These are phyloP conservation scores for Plantago coronopus DNA, from an alignment of 305 asterid genomes.

Conservation along the genomic window DNA sequence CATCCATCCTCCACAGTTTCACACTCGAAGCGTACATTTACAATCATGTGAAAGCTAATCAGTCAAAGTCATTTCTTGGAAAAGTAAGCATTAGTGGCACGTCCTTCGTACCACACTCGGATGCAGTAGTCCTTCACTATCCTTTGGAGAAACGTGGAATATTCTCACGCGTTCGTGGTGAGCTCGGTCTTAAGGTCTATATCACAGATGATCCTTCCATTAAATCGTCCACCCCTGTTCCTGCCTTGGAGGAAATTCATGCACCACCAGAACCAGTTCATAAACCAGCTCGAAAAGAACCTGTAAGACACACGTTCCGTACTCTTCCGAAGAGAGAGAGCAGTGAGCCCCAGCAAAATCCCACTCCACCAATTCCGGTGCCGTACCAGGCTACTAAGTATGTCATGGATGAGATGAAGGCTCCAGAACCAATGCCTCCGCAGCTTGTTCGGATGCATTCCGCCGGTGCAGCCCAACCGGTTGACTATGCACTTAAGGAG, in stretches of 20 bases:
- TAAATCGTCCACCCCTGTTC: constrained; percentile 49
- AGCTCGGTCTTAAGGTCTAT: constrained; percentile 68
- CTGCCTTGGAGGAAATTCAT: constrained; percentile 35
- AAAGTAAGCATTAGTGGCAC: constrained; percentile 61
- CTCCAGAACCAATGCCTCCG: constrained; percentile 53
- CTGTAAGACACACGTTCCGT: constrained; percentile 61
- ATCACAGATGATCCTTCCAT: constrained; percentile 66
- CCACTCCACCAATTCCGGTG: constrained; percentile 31
- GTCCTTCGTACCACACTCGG: constrained; percentile 63
- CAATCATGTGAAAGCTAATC: constrained; percentile 39
- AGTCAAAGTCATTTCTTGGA: constrained; percentile 61
- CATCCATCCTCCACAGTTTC: constrained; percentile 45
- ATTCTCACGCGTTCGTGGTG: constrained; percentile 68
- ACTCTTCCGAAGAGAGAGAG: constrained; percentile 50
- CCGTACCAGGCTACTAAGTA: constrained; percentile 45
- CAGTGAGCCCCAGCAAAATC: constrained; percentile 37
- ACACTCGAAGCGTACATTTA: constrained; percentile 59
- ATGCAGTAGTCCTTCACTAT: constrained; percentile 62
- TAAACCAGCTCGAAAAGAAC: constrained; percentile 26
- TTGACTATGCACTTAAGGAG: constrained; percentile 65
- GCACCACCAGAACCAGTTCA: constrained; percentile 28
- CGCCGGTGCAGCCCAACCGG: constrained; percentile 53
- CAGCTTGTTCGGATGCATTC: constrained; percentile 68
- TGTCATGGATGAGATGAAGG: constrained; percentile 60
- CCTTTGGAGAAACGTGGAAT: constrained; percentile 70